Conservation (phyloP, 2,329 filamentous ascomycete genomes). For the Rhinocladiella similis region DNA sequence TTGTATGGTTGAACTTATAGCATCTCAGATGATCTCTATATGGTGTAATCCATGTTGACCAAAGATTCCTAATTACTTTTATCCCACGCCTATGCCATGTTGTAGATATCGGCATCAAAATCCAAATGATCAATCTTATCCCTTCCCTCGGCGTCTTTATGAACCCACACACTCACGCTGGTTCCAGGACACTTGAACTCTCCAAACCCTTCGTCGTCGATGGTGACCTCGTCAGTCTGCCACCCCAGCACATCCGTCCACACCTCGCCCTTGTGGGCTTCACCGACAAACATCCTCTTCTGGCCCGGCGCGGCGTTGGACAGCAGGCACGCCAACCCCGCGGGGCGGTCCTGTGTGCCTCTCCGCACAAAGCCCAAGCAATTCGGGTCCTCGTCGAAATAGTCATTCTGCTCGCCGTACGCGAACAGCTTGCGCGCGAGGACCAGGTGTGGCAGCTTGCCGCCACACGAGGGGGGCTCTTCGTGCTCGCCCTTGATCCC, state of each 20-base stretch:
- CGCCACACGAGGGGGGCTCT: conserved; percentile 51
- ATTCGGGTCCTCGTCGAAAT: conserved; percentile 57
- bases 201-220: conserved; percentile 61
- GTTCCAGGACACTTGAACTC: conserved; percentile 54
- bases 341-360: conserved; percentile 34
- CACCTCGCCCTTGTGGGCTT: conserved; percentile 56
- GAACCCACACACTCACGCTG: conserved; percentile 64
- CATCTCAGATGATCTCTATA: not conserved
- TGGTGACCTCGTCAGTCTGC: conserved; percentile 55
- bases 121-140: conserved; percentile 45
- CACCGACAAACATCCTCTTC: conserved; percentile 64
- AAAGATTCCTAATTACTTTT: no score
- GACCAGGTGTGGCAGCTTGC: conserved; percentile 58
- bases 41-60: no score
- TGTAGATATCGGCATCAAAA: conserved; percentile 33
- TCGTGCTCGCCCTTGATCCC: conserved; percentile 61
- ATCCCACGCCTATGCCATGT: no score
- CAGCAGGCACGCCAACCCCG: conserved; percentile 58
- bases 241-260: conserved; percentile 65
- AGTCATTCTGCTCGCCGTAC: conserved; percentile 65
- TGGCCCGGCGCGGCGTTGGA: conserved; percentile 46
- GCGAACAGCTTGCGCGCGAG: conserved; percentile 66
- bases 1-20: conserved; percentile 64
- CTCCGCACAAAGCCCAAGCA: conserved; percentile 63
- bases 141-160: conserved; percentile 54